Evolutionary conservation across 2,329 filamentous ascomycete species (phyloP), one percentile per base, ranked within the genome.

Genomic region (Neonectria neomacrospora): DNA sequence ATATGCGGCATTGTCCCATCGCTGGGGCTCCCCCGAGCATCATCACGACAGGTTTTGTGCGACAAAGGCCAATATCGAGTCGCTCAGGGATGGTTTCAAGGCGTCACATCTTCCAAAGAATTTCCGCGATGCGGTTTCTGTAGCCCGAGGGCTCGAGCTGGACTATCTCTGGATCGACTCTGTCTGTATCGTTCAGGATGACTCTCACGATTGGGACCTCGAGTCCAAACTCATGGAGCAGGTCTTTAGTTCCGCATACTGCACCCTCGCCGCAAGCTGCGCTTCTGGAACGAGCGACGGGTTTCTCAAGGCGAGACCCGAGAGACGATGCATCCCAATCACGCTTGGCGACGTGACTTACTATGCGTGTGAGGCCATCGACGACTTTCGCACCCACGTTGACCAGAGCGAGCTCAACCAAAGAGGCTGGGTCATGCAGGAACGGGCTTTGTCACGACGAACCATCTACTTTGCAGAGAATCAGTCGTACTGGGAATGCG

Each of bases 371-470:
- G 41, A 67, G n/a, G 14, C 58, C 16, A 71, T 78, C 1, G 78
- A 79, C 53, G 66, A 80, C 61, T 80, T 80, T 61, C 47, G 68
- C 6, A 16, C 28, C 20, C 63, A 80, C 20, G 77, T 80, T 1
- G 64, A 74, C 0, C 57, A 73, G 1, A 67, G 74, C 5, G n/a
- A 67, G 3, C 64, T 81, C 8, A 78, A 74, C 57, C 61, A 61
- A 11, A 69, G 80, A 3, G 79, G 75, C 1, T 81, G 80, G 80
- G 79, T 80, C 1, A 45, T 80, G 5, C 79, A 81, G 59, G 80
- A 81, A 58, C 68, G 74, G n/a, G 75, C 72, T 0, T 64, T 82
- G 2, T 74, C 79, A 0, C 72, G 74, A 9, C 70, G 80, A 10
- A 77, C 75, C 0, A 76, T 82, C 12, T 78, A 75, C 48, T 82